Base-by-base conservation (phyloP, 768 basidiomycete species). In the Sporobolomyces pararoseus region DNA sequence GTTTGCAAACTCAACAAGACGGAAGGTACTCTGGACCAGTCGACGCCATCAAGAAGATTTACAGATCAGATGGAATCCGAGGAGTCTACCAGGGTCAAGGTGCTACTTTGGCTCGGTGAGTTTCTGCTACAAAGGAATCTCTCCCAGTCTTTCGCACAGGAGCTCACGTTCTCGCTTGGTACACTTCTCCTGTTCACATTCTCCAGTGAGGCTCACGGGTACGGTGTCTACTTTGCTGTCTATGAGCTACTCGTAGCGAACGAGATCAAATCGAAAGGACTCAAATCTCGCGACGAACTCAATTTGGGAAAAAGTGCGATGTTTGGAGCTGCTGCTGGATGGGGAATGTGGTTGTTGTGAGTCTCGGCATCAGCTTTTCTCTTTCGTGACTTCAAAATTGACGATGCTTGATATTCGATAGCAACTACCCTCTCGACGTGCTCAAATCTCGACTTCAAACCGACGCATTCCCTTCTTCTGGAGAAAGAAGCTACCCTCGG, bases 401-500 rank as follows among this genome's bases (percentile, higher is more conserved):
- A n/a, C n/a, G n/a, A n/a, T n/a, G n/a, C 12, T 58, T 52, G 63
- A 64, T 71, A 53, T 52, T 55, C 12, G 23, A 34, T n/a, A 82
- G 91, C 14, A 93, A 92, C 82, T 95, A 95, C 82, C 93, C 92
- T 21, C 88, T 94, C 79, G 93, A 96, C 80, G 90, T 96, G 85
- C 86, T 97, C 77, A 98, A 98, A 78, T 91, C 91, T 32, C 86
- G 92, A 62, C 89, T 97, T 84, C 95, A 98, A 80, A 96, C 94
- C 0, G 95, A 97, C 77, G 89, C 88, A 0, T 92, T 93, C 79
- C 83, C 85, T 16, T 70, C 71, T 1, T 21, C 87, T 86, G 50
- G 88, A 88, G 34, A 88, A 75, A 66, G 88, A 75, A 90, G 90
- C 77, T 97, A 96, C 80, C 83, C 83, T 35, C 89, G 89, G 21